Evolutionary conservation across 768 basidiomycete genomes (phyloP).

Genomic region (Mycena venus): DNA sequence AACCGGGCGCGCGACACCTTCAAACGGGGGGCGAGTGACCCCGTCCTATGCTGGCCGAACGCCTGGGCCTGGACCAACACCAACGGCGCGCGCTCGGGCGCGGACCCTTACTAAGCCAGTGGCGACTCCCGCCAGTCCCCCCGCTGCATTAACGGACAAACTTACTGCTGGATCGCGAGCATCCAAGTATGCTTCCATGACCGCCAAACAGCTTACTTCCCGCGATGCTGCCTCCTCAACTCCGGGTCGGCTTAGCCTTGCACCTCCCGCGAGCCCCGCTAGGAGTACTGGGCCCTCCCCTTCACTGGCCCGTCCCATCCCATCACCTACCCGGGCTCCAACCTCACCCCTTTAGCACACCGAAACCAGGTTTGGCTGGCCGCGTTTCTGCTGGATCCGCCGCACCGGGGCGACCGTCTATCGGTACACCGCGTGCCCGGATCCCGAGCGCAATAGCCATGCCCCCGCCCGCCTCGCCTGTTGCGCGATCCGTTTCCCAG

Average conservation of each 20-base stretch:
- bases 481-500: conserved; percentile 54
- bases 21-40: conserved; percentile 63
- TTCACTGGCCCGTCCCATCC: conserved; percentile 50
- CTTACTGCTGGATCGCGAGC: conserved; percentile 90
- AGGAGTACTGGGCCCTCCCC: conserved; percentile 45
- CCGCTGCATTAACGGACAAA: conserved; percentile 52
- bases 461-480: conserved; percentile 84
- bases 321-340: conserved; percentile 60
- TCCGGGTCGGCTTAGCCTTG: conserved; percentile 44
- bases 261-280: conserved; percentile 42
- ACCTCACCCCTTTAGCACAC: conserved; percentile 79
- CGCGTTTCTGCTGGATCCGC: conserved; percentile 52
- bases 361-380: conserved; percentile 62
- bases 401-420: conserved; percentile 52
- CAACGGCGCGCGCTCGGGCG: conserved; percentile 48
- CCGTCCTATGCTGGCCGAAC: conserved; percentile 59
- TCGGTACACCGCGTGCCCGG: conserved; percentile 73
- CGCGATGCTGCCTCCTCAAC: conserved; percentile 50
- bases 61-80: conserved; percentile 54
- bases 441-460: conserved; percentile 82
- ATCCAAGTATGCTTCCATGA: conserved; percentile 87
- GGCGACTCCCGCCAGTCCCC: conserved; percentile 43
- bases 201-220: conserved; percentile 81
- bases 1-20: conserved; percentile 56
- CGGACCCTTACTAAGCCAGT: conserved; percentile 48